Evolutionary conservation across 768 basidiomycete genomes (phyloP).

Genomic region (Naganishia vishniacii): DNA sequence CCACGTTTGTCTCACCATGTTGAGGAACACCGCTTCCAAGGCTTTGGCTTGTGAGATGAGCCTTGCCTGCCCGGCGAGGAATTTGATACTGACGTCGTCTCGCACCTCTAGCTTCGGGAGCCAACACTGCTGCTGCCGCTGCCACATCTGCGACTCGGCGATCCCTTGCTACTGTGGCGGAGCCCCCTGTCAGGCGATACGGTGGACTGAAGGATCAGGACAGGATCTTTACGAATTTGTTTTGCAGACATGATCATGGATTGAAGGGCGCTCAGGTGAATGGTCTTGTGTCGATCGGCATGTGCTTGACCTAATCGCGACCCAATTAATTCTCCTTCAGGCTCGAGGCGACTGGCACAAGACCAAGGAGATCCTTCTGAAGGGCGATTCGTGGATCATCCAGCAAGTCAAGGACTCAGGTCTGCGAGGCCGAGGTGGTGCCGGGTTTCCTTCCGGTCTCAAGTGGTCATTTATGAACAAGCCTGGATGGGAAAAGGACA

Average conservation of each 20-base stretch:
- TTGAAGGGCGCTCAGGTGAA: constrained; percentile 84
- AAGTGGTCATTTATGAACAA: constrained; percentile 84
- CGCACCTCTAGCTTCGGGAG: neutral
- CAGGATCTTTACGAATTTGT: constrained; percentile 74
- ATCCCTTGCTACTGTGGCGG: constrained; percentile 49
- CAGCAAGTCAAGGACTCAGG: constrained; percentile 94
- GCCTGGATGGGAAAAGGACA: constrained; percentile 92
- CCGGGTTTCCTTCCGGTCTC: constrained; percentile 91
- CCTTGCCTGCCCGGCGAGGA: neutral
- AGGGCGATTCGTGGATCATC: constrained; percentile 96
- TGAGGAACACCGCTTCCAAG: constrained; percentile 20
- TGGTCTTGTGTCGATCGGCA: too few species aligned
- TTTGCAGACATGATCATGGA: constrained; percentile 80
- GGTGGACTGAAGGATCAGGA: constrained; percentile 80
- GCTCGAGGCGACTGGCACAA: constrained; percentile 91
- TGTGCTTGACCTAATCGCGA: neutral
- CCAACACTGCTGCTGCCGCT: constrained; percentile 13
- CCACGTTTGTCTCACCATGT: constrained; percentile 1
- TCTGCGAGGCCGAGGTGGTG: constrained; percentile 88
- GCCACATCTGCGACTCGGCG: constrained; percentile 26
- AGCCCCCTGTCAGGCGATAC: constrained; percentile 77
- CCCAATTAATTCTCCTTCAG: neutral
- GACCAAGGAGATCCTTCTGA: constrained; percentile 90
- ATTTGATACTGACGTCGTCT: neutral
- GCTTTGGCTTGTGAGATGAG: constrained; percentile 16